Percentiles rank a stretch among this genome's conserved stretches.
Evolutionary conservation across 257 asterid species (phyloP).

Genomic region (Solanum peruvianum): DNA sequence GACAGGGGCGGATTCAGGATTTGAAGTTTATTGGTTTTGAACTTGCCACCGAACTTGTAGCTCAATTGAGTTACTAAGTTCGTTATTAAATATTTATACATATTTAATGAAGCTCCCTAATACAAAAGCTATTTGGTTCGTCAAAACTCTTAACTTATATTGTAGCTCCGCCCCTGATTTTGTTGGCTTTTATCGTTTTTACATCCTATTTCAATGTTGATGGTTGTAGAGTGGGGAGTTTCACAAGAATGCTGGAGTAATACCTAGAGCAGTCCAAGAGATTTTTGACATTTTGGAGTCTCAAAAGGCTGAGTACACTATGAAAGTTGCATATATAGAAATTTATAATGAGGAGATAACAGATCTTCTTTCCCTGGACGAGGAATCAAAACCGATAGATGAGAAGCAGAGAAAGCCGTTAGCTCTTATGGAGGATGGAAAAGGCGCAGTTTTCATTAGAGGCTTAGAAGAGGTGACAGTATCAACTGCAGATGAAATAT

Average conservation of each 20-base stretch:
- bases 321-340: conserved; percentile 45
- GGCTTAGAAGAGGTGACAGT: conserved; percentile 46
- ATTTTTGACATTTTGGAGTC: conserved; percentile 32
- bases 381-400: conserved; percentile 4
- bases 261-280: conserved; percentile 45
- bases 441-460: conserved; percentile 41
- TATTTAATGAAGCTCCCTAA: neutral
- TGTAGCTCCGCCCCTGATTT: neutral
- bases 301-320: conserved; percentile 32
- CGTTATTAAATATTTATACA: neutral
- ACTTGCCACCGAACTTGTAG: neutral
- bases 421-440: conserved; percentile 47
- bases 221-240: conserved; percentile 25
- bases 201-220: neutral
- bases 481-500: conserved; percentile 30
- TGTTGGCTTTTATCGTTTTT: neutral
- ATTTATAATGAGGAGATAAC: conserved; percentile 61
- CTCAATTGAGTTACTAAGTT: neutral
- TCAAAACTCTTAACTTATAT: neutral
- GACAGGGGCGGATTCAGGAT: neutral
- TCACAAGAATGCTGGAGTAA: conserved; percentile 33
- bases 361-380: conserved; percentile 38
- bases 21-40: neutral
- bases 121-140: neutral
- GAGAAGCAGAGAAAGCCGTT: conserved; percentile 29